Evolutionary conservation across 257 asterid species (phyloP).

Genomic region (Rauvolfia tetraphylla): DNA sequence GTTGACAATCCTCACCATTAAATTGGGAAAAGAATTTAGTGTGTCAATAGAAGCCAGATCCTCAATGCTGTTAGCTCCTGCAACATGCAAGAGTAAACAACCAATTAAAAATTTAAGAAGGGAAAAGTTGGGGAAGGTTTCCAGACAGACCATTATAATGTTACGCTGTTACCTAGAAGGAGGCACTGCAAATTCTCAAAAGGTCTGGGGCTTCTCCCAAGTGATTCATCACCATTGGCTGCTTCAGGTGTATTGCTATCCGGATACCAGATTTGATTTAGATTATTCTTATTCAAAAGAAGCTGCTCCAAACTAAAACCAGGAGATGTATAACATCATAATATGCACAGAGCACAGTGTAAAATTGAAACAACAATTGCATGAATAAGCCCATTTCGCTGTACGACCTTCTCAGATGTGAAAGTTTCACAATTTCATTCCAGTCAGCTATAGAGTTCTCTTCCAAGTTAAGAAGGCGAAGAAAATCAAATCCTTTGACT

Average conservation of each 20-base stretch:
- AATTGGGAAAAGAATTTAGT: slow-evolving; percentile 70
- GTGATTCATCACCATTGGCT: slow-evolving; percentile 28
- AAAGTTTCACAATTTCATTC: slow-evolving; percentile 77
- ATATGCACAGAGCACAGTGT: slow-evolving; percentile 6
- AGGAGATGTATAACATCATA: slow-evolving; percentile 23
- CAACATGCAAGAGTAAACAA: slow-evolving; percentile 21
- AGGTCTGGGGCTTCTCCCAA: slow-evolving; percentile 39
- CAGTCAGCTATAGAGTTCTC: slow-evolving; percentile 69
- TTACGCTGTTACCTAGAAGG: slow-evolving; percentile 59
- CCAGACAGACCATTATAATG: neutral
- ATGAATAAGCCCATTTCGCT: slow-evolving; percentile 9
- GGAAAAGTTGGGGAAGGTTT: slow-evolving; percentile 16
- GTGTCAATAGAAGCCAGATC: slow-evolving; percentile 70
- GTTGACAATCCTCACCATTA: slow-evolving; percentile 55
- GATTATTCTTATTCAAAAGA: slow-evolving; percentile 64
- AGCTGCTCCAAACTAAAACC: slow-evolving; percentile 84
- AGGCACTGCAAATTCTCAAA: slow-evolving; percentile 66
- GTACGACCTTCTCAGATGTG: slow-evolving; percentile 62
- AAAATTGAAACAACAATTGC: slow-evolving; percentile 13
- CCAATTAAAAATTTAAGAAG: slow-evolving; percentile 12
- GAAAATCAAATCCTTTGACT: slow-evolving; percentile 68
- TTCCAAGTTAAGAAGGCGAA: slow-evolving; percentile 81
- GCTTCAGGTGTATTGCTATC: slow-evolving; percentile 36
- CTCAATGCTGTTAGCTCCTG: slow-evolving; percentile 77
- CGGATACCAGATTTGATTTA: slow-evolving; percentile 60